Conservation (phyloP, 2,329 filamentous ascomycete genomes). For the Arthrobotrys musiformis region DNA sequence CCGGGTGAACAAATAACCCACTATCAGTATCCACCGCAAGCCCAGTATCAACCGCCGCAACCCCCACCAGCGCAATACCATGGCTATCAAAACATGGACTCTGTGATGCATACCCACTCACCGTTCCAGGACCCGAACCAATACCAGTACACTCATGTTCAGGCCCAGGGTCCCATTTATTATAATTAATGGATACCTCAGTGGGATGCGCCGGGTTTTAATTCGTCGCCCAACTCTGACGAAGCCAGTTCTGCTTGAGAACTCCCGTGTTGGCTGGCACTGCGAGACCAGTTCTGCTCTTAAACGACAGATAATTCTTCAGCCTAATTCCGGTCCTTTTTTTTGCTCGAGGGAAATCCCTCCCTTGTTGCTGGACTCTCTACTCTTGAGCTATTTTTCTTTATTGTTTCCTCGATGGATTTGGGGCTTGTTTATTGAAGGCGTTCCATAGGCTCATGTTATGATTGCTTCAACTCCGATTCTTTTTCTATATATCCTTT, state of each 20-base stretch:
- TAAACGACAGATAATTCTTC: too few species aligned
- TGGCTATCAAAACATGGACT: neutral
- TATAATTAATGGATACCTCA: too few species aligned
- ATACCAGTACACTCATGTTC: neutral
- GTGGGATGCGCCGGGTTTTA: too few species aligned
- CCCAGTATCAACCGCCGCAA: neutral
- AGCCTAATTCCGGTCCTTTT: too few species aligned
- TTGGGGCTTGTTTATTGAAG: neutral
- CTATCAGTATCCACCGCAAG: neutral
- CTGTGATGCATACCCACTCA: neutral
- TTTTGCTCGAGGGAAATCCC: too few species aligned
- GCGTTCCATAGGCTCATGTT: slow-evolving; percentile 16
- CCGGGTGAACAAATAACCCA: neutral
- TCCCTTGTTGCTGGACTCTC: neutral
- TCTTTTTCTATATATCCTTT: neutral
- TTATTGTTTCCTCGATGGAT: neutral
- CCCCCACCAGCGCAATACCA: neutral
- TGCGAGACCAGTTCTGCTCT: too few species aligned
- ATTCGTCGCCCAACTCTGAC: too few species aligned
- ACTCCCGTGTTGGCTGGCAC: too few species aligned
- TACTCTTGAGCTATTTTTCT: neutral
- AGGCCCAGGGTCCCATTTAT: too few species aligned
- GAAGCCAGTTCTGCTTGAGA: too few species aligned
- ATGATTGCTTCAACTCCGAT: neutral
- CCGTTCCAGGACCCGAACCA: neutral